Evolutionary conservation across 306 rosid species (phyloP).

Genomic region (Rosa multiflora): DNA sequence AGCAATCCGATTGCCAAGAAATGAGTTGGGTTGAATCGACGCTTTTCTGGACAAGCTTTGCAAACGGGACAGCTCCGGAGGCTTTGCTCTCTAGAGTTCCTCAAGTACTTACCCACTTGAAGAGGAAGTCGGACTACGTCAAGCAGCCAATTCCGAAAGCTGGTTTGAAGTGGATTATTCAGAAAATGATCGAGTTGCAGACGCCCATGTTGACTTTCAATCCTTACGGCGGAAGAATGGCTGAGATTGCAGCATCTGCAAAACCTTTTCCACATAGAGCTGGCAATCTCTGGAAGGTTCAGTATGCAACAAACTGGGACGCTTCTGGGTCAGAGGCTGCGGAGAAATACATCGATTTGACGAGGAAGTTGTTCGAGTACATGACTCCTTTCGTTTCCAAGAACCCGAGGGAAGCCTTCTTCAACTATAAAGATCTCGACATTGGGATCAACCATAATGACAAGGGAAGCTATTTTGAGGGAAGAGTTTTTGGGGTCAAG

Average conservation of each 20-base stretch:
- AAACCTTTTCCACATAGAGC: slow-evolving; percentile 38
- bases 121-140: slow-evolving; percentile 33
- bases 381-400: slow-evolving; percentile 36
- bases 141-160: slow-evolving; percentile 29
- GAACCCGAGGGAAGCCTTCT: slow-evolving; percentile 34
- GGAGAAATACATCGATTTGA: slow-evolving; percentile 4
- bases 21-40: slow-evolving; percentile 53
- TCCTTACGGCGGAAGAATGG: slow-evolving; percentile 41
- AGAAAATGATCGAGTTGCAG: slow-evolving; percentile 25
- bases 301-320: slow-evolving; percentile 29
- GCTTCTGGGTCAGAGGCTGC: neutral
- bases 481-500: too few relatives aligned
- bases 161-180: slow-evolving; percentile 26
- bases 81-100: slow-evolving; percentile 15
- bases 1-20: slow-evolving; percentile 45
- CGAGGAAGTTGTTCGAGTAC: slow-evolving; percentile 19
- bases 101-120: slow-evolving; percentile 3
- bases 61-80: neutral
- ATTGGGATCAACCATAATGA: too few relatives aligned
- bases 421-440: too few relatives aligned
- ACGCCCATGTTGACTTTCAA: slow-evolving; percentile 24
- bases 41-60: slow-evolving; percentile 25
- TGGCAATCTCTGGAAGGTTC: slow-evolving; percentile 27
- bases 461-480: too few relatives aligned
- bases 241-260: slow-evolving; percentile 17